phyloP scores from a whole-genome alignment of 164 flowering plant genomes.

The Piper longum region DNA sequence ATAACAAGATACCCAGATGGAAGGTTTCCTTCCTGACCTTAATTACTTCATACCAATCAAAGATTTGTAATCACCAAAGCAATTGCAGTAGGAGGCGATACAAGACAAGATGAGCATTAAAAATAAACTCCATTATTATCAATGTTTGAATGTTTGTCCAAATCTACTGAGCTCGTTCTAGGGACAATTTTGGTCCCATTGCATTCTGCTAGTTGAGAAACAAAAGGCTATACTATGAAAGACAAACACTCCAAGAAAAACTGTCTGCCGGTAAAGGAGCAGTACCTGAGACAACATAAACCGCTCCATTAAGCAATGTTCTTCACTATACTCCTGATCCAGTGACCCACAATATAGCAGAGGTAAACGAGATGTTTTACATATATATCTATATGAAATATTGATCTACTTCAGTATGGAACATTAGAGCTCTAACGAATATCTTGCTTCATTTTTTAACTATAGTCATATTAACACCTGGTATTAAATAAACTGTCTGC shows the following conservation, averaged over 20 bases:
- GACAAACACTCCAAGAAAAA: neutral
- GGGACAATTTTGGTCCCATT: neutral
- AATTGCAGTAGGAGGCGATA: neutral
- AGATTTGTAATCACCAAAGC: neutral
- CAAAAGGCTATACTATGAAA: neutral
- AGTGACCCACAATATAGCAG: neutral
- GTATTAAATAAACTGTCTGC: neutral
- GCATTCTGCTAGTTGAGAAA: neutral
- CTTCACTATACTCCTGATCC: neutral
- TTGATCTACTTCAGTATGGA: too few species aligned
- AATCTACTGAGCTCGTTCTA: neutral
- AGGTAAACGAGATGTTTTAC: too few species aligned
- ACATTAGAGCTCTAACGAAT: neutral
- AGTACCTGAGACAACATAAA: neutral
- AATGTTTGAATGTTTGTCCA: neutral
- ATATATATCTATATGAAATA: too few species aligned
- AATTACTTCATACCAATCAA: neutral
- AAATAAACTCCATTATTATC: neutral
- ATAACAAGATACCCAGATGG: neutral
- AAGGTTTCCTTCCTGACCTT: neutral
- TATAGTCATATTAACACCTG: neutral
- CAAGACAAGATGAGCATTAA: neutral
- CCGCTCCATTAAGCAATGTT: neutral
- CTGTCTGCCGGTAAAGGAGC: neutral
- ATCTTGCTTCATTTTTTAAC: neutral